Conservation (phyloP, 2,329 filamentous ascomycete genomes). For the Neonectria neomacrospora region DNA sequence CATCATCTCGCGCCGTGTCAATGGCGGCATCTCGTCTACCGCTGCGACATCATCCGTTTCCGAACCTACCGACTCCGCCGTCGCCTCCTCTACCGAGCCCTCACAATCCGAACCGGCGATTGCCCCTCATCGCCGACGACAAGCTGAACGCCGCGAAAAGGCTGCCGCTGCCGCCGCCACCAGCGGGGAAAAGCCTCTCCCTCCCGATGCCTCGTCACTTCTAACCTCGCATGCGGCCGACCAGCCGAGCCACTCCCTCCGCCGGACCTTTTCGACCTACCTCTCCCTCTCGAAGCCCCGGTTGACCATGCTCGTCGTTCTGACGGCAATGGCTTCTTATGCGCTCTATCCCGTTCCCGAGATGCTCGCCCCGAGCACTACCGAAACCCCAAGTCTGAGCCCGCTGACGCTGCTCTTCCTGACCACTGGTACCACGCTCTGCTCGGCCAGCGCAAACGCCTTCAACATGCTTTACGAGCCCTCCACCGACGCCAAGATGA, state of each 20-base stretch:
- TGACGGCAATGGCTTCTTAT: conserved; percentile 91
- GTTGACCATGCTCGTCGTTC: conserved; percentile 88
- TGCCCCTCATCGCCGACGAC: conserved; percentile 51
- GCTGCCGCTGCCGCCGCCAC: conserved; percentile 35
- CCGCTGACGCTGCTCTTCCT: conserved; percentile 93
- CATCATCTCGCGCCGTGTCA: conserved; percentile 44
- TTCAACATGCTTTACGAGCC: conserved; percentile 98
- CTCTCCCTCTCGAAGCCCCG: conserved; percentile 96
- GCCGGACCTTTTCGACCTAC: conserved; percentile 79
- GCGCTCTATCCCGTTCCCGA: conserved; percentile 92
- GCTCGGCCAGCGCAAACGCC: conserved; percentile 90
- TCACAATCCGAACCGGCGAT: conserved; percentile 37
- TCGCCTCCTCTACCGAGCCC: conserved; percentile 37
- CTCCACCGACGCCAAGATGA: conserved; percentile 91
- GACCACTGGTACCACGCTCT: conserved; percentile 87
- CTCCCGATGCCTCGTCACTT: conserved; percentile 64
- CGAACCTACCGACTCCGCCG: conserved; percentile 30
- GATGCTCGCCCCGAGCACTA: conserved; percentile 75
- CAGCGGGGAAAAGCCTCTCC: conserved; percentile 47
- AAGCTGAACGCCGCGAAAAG: conserved; percentile 44
- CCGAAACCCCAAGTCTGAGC: conserved; percentile 81
- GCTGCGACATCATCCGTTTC: conserved; percentile 36
- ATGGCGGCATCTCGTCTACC: conserved; percentile 44
- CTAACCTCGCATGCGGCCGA: conserved; percentile 64
- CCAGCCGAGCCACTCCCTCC: conserved; percentile 62